These are phyloP conservation scores for Wickerhamomyces sp. DNA, from an alignment of 1,139 yeast species.

Conservation along the genomic window DNA sequence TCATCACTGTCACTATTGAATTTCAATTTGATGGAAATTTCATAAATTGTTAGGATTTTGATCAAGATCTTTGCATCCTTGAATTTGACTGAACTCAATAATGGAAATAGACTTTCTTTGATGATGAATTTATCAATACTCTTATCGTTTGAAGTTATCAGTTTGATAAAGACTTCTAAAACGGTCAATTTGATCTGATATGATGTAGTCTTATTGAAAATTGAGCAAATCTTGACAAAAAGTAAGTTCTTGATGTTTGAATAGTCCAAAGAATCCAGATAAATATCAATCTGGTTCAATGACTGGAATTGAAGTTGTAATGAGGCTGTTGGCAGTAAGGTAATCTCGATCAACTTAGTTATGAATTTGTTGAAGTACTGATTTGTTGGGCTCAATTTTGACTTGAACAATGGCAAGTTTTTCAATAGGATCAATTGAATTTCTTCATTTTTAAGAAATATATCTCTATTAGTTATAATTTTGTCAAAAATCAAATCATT, in stretches of 20 bases:
- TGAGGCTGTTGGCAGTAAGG: conserved; percentile 19
- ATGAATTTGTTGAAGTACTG: conserved; percentile 35
- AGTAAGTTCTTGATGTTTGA: conserved; percentile 68
- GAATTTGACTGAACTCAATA: conserved; percentile 69
- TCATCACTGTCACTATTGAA: conserved; percentile 7
- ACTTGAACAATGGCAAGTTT: conserved; percentile 46
- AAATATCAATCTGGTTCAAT: conserved; percentile 39
- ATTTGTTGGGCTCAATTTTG: conserved; percentile 39
- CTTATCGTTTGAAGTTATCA: conserved; percentile 44
- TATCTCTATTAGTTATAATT: conserved; percentile 28
- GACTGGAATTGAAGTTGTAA: conserved; percentile 52
- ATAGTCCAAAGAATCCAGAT: conserved; percentile 55
- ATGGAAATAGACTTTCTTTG: conserved; percentile 71
- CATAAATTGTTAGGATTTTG: conserved; percentile 51
- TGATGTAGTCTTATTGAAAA: conserved; percentile 80
- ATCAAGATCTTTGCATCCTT: conserved; percentile 65
- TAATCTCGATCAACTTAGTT: conserved; percentile 21
- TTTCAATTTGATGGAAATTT: conserved; percentile 25
- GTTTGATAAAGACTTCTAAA: conserved; percentile 53
- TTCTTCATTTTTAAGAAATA: conserved; percentile 42
- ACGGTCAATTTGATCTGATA: conserved; percentile 71
- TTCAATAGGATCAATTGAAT: conserved; percentile 50
- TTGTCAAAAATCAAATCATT: conserved; percentile 62
- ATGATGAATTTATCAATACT: conserved; percentile 70
- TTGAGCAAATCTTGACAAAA: conserved; percentile 64